Conservation (phyloP, 306 rosid species). For the Sphenostylis stenocarpa region DNA sequence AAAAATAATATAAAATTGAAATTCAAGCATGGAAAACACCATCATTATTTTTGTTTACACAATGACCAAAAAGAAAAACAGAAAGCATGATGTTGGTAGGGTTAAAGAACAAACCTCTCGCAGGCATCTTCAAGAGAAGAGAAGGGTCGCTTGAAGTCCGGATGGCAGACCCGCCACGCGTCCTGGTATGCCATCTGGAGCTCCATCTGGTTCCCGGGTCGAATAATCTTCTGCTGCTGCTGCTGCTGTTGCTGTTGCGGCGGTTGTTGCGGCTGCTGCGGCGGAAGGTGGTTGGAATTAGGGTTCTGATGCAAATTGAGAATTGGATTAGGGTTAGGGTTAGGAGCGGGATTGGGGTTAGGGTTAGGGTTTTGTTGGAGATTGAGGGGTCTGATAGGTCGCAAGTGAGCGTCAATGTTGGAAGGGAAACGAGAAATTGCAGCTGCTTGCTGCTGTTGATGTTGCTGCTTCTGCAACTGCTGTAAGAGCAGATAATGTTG, state of each 20-base stretch:
- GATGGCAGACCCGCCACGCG: slow-evolving; percentile 92
- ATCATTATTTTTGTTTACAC: slow-evolving; percentile 8
- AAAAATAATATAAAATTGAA: not conserved
- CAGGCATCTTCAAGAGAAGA: slow-evolving; percentile 92
- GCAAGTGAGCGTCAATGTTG: slow-evolving; percentile 87
- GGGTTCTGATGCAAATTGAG: slow-evolving; percentile 54
- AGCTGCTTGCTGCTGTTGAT: slow-evolving; percentile 54
- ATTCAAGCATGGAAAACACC: not conserved
- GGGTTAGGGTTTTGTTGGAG: slow-evolving; percentile 60
- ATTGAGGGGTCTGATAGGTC: slow-evolving; percentile 72
- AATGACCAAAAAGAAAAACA: slow-evolving; percentile 10
- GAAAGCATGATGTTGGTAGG: not conserved
- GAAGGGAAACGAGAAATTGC: slow-evolving; percentile 94
- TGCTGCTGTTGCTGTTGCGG: slow-evolving; percentile 32
- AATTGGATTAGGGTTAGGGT: slow-evolving; percentile 43
- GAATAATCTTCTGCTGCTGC: slow-evolving; percentile 60
- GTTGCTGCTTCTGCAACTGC: slow-evolving; percentile 62
- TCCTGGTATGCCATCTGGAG: slow-evolving; percentile 97
- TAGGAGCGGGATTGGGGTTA: slow-evolving; percentile 23
- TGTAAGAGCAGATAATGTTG: slow-evolving; percentile 64
- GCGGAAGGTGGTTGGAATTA: slow-evolving; percentile 38
- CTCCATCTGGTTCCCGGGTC: slow-evolving; percentile 79
- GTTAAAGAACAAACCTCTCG: slow-evolving; percentile 56
- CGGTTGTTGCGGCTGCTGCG: slow-evolving; percentile 6
- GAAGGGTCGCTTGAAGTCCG: slow-evolving; percentile 91